phyloP scores from a whole-genome alignment of 108 stramenopile species.

The Asterionellopsis glacialis region DNA sequence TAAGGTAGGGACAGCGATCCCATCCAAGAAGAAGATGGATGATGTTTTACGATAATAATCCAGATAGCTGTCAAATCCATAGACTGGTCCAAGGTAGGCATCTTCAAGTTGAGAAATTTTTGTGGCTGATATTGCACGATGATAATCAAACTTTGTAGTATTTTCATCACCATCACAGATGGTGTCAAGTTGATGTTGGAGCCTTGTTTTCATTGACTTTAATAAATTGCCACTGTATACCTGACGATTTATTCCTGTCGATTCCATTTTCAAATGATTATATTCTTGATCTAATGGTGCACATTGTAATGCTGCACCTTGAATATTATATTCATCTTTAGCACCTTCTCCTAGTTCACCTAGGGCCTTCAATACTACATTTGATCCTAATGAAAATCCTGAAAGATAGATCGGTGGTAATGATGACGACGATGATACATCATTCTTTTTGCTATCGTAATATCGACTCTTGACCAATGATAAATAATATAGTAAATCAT shows the following conservation, averaged over 20 bases:
- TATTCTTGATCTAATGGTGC: conserved; percentile 74
- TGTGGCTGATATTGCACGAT: conserved; percentile 26
- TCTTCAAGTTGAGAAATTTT: conserved; percentile 77
- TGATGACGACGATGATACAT: conserved; percentile 8
- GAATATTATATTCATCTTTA: conserved; percentile 40
- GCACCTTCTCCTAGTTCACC: conserved; percentile 64
- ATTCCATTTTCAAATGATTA: conserved; percentile 42
- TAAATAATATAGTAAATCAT: conserved; percentile 74
- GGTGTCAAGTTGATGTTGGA: conserved; percentile 35
- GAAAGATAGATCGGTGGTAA: conserved; percentile 68
- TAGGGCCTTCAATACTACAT: conserved; percentile 80
- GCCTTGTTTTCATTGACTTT: conserved; percentile 40
- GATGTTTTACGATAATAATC: conserved; percentile 76
- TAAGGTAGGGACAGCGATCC: conserved; percentile 58
- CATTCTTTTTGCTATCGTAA: conserved; percentile 12
- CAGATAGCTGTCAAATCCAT: conserved; percentile 57
- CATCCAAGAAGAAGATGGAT: conserved; percentile 41
- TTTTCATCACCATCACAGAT: conserved; percentile 32
- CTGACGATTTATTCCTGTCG: conserved; percentile 48
- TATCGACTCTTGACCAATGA: conserved; percentile 24
- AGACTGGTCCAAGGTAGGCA: conserved; percentile 59
- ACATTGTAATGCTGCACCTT: conserved; percentile 78
- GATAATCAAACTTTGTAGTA: conserved; percentile 41
- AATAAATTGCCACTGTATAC: conserved; percentile 54
- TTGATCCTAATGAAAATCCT: conserved; percentile 88